Base-by-base conservation (phyloP, 257 asterid species). In the Ballota nigra region DNA sequence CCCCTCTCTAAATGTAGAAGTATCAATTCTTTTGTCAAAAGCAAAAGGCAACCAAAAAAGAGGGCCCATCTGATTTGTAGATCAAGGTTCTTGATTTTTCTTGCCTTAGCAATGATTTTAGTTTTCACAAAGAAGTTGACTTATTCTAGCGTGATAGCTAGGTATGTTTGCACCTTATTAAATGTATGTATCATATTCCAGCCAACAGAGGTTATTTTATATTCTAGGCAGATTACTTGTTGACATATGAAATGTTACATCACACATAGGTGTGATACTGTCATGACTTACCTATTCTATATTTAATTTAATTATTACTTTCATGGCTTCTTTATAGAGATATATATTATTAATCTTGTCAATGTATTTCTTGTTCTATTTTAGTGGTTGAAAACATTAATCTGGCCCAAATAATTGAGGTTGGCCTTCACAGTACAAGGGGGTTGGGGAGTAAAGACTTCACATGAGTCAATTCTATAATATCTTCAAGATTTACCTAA, bases 1-100 rank as follows among this genome's bases (percentile, higher is more conserved):
- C 11, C 31, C 6, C 6, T 15, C 40, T 66, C 20, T 57, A 0
- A 49, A 53, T 40, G 47, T 11, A 36, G 38, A 62, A 47, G 66
- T 52, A 69, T 69, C 49, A 63, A 49, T 64, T 65, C 75, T 78
- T 65, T 75, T 75, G 72, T 45, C 77, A 63, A 70, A 71, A 61
- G 66, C 49, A 65, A 65, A 60, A 26, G 51, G 53, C 19, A 12
- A 15, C 45, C 68, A 57, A 36, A 60, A 34, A 28, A 13, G 58
- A 34, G 62, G 74, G 22, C 53, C 75, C 67, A 28, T 26, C 73
- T 56, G 43, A 12, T 28, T 49, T 33, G 45, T 47, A 49, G 38
- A 76, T 52, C 62, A 69, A 68, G 58, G 38, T 26, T 36, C 51
- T 24, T 52, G 47, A 45, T 43, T 57, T 73, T 73, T 31, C 68